Percentiles rank a stretch among this genome's conserved stretches.
Conservation (phyloP, 495 filamentous ascomycete species). For the Aspergillus taichungensis region DNA sequence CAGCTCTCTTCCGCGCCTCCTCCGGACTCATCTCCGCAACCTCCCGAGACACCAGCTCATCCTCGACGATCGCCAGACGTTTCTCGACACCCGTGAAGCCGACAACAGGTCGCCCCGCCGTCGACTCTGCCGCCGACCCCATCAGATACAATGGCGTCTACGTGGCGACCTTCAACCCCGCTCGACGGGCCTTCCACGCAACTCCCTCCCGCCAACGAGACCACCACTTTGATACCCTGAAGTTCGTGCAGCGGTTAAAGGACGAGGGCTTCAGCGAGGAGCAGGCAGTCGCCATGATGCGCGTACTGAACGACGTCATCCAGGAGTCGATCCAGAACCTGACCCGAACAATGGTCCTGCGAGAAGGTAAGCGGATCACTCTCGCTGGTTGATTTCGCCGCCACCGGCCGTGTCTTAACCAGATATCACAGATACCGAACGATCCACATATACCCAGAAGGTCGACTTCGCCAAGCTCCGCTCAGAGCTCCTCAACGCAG, state of each 20-base stretch:
- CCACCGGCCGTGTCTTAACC: not conserved
- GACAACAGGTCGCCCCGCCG: conserved; percentile 5
- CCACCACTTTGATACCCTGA: conserved; percentile 97
- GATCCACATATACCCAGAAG: conserved; percentile 91
- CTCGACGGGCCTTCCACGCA: conserved; percentile 56
- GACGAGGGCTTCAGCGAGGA: conserved; percentile 92
- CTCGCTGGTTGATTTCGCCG: too few species aligned
- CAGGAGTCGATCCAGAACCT: conserved; percentile 98
- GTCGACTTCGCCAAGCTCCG: conserved; percentile 99
- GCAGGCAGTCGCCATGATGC: conserved; percentile 95
- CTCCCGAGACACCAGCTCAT: conserved; percentile 5
- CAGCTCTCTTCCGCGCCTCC: conserved; percentile 5
- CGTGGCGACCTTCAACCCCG: conserved; percentile 33
- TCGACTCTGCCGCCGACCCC: conserved; percentile 18
- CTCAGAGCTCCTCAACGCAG: conserved; percentile 82
- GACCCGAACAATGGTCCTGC: conserved; percentile 96
- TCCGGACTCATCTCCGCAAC: conserved; percentile 19
- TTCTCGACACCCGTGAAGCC: conserved; percentile 6
- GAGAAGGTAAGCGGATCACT: conserved; percentile 50
- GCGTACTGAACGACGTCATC: conserved; percentile 91
- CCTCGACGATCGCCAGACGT: conserved; percentile 16
- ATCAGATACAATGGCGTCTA: conserved; percentile 42
- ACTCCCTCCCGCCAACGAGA: conserved; percentile 54
- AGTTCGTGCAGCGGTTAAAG: conserved; percentile 86
- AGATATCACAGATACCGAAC: conserved; percentile 36